Evolutionary conservation across 495 filamentous ascomycete genomes (phyloP).

Genomic region (Hypoxylon lienhwacheense): DNA sequence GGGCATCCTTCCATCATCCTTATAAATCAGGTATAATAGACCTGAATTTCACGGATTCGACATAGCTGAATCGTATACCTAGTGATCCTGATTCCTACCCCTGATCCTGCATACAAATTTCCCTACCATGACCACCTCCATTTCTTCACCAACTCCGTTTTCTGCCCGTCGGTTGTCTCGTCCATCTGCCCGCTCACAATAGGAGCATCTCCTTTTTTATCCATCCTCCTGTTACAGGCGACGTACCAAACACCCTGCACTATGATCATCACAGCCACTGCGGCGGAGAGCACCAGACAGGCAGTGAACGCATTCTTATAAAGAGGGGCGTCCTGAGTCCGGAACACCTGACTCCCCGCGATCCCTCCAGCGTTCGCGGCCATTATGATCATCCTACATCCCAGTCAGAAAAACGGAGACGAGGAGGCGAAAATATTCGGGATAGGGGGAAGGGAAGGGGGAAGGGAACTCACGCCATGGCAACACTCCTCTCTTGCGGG

Average conservation of each 20-base stretch:
- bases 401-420: slow-evolving; percentile 7
- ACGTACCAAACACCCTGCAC: slow-evolving; percentile 19
- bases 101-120: background rate
- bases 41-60: too few relatives aligned
- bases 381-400: slow-evolving; percentile 54
- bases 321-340: slow-evolving; percentile 52
- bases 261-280: slow-evolving; percentile 16
- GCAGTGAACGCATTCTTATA: slow-evolving; percentile 40
- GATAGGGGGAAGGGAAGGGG: slow-evolving; percentile 1
- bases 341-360: slow-evolving; percentile 58
- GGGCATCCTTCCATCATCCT: too few relatives aligned
- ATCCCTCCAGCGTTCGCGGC: slow-evolving; percentile 57
- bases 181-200: slow-evolving; percentile 18
- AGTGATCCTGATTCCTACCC: background rate
- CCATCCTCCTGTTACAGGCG: slow-evolving; percentile 21
- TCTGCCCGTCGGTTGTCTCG: slow-evolving; percentile 16
- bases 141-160: slow-evolving; percentile 21
- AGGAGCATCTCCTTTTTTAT: slow-evolving; percentile 13
- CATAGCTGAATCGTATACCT: too few relatives aligned
- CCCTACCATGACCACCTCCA: slow-evolving; percentile 31
- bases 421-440: too few relatives aligned
- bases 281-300: slow-evolving; percentile 21
- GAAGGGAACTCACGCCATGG: slow-evolving; percentile 53
- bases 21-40: too few relatives aligned
- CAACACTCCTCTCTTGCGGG: slow-evolving; percentile 52